A percentile compares a stretch with the other conserved stretches of the same genome.
These are phyloP conservation scores for Podila minutissima DNA, from an alignment of 192 early-diverging fungal genomes.

Conservation along the genomic window DNA sequence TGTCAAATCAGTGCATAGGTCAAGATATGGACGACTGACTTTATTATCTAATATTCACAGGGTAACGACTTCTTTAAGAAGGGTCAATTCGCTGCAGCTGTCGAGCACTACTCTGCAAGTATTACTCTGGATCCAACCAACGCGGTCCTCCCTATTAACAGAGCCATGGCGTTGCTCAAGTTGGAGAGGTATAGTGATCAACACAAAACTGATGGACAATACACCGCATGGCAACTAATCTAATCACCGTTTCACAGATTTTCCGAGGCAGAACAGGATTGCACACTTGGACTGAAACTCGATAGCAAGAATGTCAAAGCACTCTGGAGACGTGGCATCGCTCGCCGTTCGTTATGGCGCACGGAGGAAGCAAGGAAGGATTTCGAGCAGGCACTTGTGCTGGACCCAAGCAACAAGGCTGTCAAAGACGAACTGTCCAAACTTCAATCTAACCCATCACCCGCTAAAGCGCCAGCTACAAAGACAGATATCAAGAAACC, in stretches of 20 bases:
- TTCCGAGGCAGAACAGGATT: slow-evolving; percentile 73
- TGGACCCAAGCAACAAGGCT: slow-evolving; percentile 75
- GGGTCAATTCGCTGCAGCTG: slow-evolving; percentile 64
- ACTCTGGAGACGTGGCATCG: slow-evolving; percentile 78
- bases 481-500: neutral
- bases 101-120: slow-evolving; percentile 70
- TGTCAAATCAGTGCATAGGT: neutral
- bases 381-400: slow-evolving; percentile 64
- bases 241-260: slow-evolving; percentile 52
- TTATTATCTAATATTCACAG: slow-evolving; percentile 2
- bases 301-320: slow-evolving; percentile 84
- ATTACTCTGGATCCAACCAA: slow-evolving; percentile 70
- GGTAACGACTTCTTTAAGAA: slow-evolving; percentile 73
- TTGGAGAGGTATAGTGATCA: slow-evolving; percentile 59
- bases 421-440: slow-evolving; percentile 71
- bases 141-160: slow-evolving; percentile 72
- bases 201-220: neutral
- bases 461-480: neutral
- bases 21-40: neutral
- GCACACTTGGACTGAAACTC: slow-evolving; percentile 63
- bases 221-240: neutral
- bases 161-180: slow-evolving; percentile 87
- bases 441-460: neutral
- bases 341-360: slow-evolving; percentile 61
- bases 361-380: slow-evolving; percentile 68